Base-by-base conservation (phyloP, 2,329 filamentous ascomycete species). In the Sporothrix sp. region DNA sequence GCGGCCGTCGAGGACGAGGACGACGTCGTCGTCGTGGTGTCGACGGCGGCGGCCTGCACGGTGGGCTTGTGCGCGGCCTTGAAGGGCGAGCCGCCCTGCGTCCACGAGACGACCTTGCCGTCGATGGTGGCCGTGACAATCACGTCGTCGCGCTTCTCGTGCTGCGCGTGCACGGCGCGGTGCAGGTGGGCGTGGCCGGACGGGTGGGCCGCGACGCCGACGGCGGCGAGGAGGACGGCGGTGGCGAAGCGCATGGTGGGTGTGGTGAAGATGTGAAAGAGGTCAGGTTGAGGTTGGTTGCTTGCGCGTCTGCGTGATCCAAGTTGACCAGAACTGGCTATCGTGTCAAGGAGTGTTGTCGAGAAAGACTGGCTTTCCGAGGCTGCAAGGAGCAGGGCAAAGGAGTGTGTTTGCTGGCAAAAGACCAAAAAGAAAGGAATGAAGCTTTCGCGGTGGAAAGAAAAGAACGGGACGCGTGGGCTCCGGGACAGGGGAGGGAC, bases 151-250 rank as follows among this genome's bases (percentile, higher is more conserved):
- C 56, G 52, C 57, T 57, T 32, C 16, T 58, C 57, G 56, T 59
- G 61, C 43, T 63, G 58, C 44, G 60, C 59, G 45, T 63, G 58
- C 48, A 54, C 54, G 32, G 56, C 57, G 48, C 62, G 63, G 59
- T 68, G 65, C 18, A 60, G 49, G 56, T 66, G 65, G 49, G 56
- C 73, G 46, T 66, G 64, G 50, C 60, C 62, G 3, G 64, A 65
- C 5, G 65, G 65, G 57, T 64, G 63, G 14, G 64, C 65, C 8
- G 60, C 57, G 21, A 55, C 65, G 50, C 61, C 61, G 48, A 63
- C 51, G 52, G 60, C 62, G 59, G 63, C 61, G 39, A 63, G 56
- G 30, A 66, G 56, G 38, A 66, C 52, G 36, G 66, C 49, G 16
- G 58, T 54, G n/a, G 58, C 36, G 28, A 62, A 54, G 52, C 58